Evolutionary conservation across 1,284 basidiomycete genomes (phyloP), one percentile per base, ranked within the genome.

Genomic region (Trichosporon sp.): DNA sequence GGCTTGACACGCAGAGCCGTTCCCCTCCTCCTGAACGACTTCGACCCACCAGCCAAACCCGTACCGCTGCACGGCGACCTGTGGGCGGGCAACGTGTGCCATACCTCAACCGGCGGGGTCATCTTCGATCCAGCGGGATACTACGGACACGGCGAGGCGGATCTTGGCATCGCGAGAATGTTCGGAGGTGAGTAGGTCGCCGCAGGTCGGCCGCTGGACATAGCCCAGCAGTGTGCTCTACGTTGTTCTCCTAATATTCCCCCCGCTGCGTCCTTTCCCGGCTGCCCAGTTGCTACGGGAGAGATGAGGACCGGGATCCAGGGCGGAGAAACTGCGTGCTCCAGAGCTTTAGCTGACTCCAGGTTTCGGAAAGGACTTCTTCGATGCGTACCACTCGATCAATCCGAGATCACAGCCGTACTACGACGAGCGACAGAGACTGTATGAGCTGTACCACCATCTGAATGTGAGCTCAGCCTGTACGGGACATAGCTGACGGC

Each of bases 361-460:
- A 84, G 84, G 93, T 4, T 90, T 94, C 76, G 87, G 90, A 0
- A 71, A 80, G 19, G 85, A 86, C 1, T 95, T 95, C 83, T 94
- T 89, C 79, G 85, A 87, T 26, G 88, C 88, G 35, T 96, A 96
- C 78, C 91, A 94, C 76, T 75, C 88, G 59, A 76, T 90, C 70
- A 85, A 88, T 54, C 91, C 91, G 0, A 91, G 90, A 78, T 87
- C 88, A 0, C 86, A 91, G 67, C 93, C 93, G 2, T 85, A 94
- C 77, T 92, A 93, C 77, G 87, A 88, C 31, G 84, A 91, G 66
- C 87, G 93, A 31, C 87, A 86, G 46, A 88, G 91, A 71, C 84
- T 94, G 35, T 95, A 95, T 78, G 90, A 94, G 82, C 84, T 94
- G 54, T 96, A 92, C 76, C 93, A 96, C 82, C 93, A 94, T 79